These are phyloP conservation scores for Paraphaeosphaeria sporulosa DNA, from an alignment of 2,329 filamentous ascomycete species.

Conservation along the genomic window DNA sequence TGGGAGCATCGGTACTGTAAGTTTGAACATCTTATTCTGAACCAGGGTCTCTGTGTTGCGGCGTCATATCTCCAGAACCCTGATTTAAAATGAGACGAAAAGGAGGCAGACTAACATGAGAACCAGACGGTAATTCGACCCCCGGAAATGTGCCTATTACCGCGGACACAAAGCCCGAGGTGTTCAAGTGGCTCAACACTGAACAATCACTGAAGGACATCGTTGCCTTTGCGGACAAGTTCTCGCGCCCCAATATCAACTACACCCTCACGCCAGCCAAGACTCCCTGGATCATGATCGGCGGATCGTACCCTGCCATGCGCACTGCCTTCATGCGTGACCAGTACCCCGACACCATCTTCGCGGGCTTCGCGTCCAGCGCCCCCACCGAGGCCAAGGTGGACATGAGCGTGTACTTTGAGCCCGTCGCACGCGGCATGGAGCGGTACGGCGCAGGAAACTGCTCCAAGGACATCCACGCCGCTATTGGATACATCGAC, in stretches of 20 bases:
- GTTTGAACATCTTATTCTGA: constrained; percentile 1
- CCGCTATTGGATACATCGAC: constrained; percentile 60
- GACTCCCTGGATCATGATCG: constrained; percentile 50
- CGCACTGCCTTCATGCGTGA: constrained; percentile 50
- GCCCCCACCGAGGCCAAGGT: constrained; percentile 55
- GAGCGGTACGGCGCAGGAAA: constrained; percentile 52
- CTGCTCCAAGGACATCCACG: constrained; percentile 59
- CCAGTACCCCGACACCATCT: constrained; percentile 49
- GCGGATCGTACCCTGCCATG: constrained; percentile 49
- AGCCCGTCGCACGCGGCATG: constrained; percentile 59
- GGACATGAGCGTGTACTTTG: constrained; percentile 61
- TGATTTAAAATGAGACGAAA: not conserved
- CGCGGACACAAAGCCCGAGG: constrained; percentile 40
- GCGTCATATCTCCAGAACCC: too few species aligned
- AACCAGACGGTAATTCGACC: constrained; percentile 49
- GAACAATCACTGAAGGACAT: constrained; percentile 54
- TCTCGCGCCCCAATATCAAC: constrained; percentile 46
- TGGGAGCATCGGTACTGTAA: constrained; percentile 52
- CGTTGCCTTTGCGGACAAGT: constrained; percentile 49
- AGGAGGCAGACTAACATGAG: constrained; percentile 8
- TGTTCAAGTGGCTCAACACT: constrained; percentile 48
- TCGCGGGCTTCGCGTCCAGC: constrained; percentile 46
- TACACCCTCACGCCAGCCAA: constrained; percentile 43
- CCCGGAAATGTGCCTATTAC: constrained; percentile 38
- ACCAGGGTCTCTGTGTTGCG: too few species aligned